These are phyloP conservation scores for Phaeomoniella chlamydospora DNA, from an alignment of 2,329 filamentous ascomycete genomes.

Conservation along the genomic window DNA sequence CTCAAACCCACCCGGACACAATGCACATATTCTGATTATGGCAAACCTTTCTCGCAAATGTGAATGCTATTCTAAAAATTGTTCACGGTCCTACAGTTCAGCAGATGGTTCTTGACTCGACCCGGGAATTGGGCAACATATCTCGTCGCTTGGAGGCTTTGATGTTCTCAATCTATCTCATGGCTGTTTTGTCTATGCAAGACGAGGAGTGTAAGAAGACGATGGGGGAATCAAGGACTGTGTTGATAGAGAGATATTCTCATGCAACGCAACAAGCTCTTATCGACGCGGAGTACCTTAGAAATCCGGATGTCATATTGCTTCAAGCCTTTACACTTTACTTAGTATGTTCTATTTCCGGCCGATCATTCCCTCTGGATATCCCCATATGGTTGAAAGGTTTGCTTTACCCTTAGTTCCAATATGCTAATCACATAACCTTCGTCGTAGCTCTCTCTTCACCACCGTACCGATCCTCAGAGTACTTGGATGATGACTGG, in stretches of 20 bases:
- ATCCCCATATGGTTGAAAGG: no score
- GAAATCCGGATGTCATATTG: conserved; percentile 28
- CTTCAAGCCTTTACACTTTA: conserved; percentile 33
- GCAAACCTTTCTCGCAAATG: conserved; percentile 35
- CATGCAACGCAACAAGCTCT: conserved; percentile 22
- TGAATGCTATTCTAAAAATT: conserved; percentile 25
- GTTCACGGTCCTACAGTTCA: conserved; percentile 17
- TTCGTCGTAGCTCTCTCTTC: conserved; percentile 22
- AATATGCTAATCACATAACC: background rate
- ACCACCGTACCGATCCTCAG: conserved; percentile 26
- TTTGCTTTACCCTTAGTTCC: no score
- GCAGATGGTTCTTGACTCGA: conserved; percentile 23
- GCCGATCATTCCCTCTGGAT: no score
- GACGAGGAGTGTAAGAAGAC: conserved; percentile 22
- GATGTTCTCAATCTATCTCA: conserved; percentile 14
- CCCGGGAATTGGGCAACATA: conserved; percentile 16
- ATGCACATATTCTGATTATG: conserved; percentile 41
- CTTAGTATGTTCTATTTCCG: conserved; percentile 21
- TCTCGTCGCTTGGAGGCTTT: conserved; percentile 14
- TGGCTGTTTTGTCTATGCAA: conserved; percentile 15
- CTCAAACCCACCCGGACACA: conserved; percentile 8
- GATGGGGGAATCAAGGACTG: conserved; percentile 14
- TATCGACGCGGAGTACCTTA: conserved; percentile 27
- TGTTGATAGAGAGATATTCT: conserved; percentile 15
- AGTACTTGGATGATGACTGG: conserved; percentile 37